Conservation (phyloP, 2,329 filamentous ascomycete genomes). For the Hypoxylon sp. region DNA sequence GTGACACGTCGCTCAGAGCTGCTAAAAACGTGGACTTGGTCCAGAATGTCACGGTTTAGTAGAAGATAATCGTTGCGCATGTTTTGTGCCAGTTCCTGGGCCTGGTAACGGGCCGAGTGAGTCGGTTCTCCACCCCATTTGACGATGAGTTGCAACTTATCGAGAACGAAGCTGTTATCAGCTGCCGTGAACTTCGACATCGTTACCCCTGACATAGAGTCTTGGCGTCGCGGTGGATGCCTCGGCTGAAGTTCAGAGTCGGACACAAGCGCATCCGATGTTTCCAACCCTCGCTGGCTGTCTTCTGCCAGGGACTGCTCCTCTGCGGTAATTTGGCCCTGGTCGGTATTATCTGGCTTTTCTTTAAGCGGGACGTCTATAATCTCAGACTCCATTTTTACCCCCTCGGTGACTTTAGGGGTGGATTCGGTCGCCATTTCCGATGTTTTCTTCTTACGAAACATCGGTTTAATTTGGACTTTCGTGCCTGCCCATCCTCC, state of each 20-base stretch:
- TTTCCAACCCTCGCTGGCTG: constrained; percentile 31
- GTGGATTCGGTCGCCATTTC: constrained; percentile 57
- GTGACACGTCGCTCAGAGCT: constrained; percentile 95
- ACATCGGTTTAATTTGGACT: constrained; percentile 99
- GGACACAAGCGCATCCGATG: constrained; percentile 37
- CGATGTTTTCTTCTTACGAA: constrained; percentile 85
- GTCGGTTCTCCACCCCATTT: constrained; percentile 99
- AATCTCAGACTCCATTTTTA: constrained; percentile 52
- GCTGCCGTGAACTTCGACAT: constrained; percentile 94
- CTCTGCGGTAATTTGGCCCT: constrained; percentile 35
- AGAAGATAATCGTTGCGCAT: constrained; percentile 95
- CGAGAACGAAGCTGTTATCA: constrained; percentile 91
- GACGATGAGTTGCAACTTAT: constrained; percentile 97
- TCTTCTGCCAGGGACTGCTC: constrained; percentile 32
- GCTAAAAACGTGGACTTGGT: constrained; percentile 94
- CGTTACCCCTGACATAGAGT: constrained; percentile 90
- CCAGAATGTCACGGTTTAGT: constrained; percentile 91
- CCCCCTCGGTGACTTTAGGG: constrained; percentile 54
- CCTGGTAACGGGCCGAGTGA: constrained; percentile 95
- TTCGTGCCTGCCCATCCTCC: constrained; percentile 96
- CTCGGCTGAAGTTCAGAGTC: constrained; percentile 52
- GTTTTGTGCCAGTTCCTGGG: constrained; percentile 93
- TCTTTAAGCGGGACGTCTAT: constrained; percentile 46
- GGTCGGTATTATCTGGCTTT: constrained; percentile 45
- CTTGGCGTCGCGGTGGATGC: constrained; percentile 74